A percentile compares a stretch with the other conserved stretches of the same genome.
Conservation (phyloP, 345 rosid genomes). For the Murraya paniculata region DNA sequence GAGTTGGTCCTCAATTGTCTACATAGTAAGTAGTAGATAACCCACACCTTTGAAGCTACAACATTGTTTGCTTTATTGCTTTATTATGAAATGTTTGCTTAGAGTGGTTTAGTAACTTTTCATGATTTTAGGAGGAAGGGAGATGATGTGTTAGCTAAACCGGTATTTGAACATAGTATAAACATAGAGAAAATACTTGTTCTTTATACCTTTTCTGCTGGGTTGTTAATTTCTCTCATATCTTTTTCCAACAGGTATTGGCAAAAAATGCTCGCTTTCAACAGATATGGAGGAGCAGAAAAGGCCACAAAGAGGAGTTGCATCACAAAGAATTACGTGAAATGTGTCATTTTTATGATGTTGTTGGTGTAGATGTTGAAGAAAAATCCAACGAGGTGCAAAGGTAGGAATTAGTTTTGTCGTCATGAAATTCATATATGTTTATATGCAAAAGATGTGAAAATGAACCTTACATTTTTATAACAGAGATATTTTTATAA, state of each 20-base stretch:
- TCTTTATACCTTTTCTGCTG: not conserved
- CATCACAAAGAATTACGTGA: conserved; percentile 39
- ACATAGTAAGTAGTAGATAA: not conserved
- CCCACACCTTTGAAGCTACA: not conserved
- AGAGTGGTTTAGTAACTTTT: not conserved
- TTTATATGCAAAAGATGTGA: not conserved
- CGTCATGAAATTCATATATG: conserved; percentile 14
- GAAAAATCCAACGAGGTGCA: conserved; percentile 25
- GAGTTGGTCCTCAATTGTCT: not conserved
- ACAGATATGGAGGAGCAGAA: conserved; percentile 80
- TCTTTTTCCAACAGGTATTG: conserved; percentile 30
- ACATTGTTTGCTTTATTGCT: not conserved
- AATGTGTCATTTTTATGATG: conserved; percentile 68
- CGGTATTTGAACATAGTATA: not conserved
- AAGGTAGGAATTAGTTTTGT: conserved; percentile 49
- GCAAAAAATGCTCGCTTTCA: conserved; percentile 78
- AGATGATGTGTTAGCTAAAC: not conserved
- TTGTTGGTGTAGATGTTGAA: conserved; percentile 66
- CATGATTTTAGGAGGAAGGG: not conserved
- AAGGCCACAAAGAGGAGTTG: conserved; percentile 33
- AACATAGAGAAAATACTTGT: not conserved
- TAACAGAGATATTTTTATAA: conserved; percentile 50
- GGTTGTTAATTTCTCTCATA: not conserved
- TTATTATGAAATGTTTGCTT: not conserved
- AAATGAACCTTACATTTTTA: conserved; percentile 9